A percentile compares a stretch with the other conserved stretches of the same genome.
Conservation (phyloP, 2,329 filamentous ascomycete genomes). For the Neonectria coccinea region DNA sequence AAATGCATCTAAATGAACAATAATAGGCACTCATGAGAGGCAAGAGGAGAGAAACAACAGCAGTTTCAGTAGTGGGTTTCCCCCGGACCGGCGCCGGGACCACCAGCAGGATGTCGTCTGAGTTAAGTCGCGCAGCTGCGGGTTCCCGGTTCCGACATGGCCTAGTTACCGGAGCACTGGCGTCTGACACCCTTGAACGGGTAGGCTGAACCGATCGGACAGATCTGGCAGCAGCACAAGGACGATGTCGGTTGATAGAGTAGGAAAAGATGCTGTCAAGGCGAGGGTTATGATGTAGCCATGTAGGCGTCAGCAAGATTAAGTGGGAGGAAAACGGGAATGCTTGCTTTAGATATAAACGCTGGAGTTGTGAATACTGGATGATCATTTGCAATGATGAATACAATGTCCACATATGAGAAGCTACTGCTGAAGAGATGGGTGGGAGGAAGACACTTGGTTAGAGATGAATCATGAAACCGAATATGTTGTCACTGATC, state of each 20-base stretch:
- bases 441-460: neutral
- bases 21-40: too few species aligned
- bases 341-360: neutral
- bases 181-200: neutral
- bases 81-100: too few species aligned
- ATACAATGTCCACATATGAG: neutral
- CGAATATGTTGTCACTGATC: neutral
- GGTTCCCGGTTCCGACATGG: neutral
- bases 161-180: neutral
- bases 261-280: neutral
- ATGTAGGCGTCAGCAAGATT: neutral
- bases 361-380: neutral
- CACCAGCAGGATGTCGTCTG: neutral
- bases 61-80: too few species aligned
- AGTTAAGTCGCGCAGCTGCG: neutral
- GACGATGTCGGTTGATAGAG: neutral
- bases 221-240: neutral
- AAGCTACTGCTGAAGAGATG: neutral
- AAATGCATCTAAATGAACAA: neutral
- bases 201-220: neutral
- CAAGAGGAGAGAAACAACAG: neutral
- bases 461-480: neutral
- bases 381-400: neutral
- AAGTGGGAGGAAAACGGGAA: neutral
- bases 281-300: neutral